These are phyloP conservation scores for Boletus reticulatus DNA, from an alignment of 768 basidiomycete species.

Conservation along the genomic window DNA sequence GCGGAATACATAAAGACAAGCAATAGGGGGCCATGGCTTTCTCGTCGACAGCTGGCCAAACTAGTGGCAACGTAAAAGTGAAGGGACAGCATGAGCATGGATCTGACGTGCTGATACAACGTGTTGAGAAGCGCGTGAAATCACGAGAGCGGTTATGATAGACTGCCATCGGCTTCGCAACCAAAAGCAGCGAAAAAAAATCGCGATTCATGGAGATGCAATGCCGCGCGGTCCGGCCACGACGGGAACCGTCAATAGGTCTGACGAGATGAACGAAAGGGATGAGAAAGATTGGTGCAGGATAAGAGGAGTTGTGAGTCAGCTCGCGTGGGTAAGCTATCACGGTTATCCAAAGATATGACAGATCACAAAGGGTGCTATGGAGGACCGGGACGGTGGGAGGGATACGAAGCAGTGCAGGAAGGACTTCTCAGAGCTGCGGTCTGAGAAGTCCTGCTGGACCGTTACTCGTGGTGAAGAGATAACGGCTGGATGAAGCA, in stretches of 20 bases:
- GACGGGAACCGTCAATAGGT: constrained; percentile 15
- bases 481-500: constrained; percentile 23
- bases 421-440: constrained; percentile 21
- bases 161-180: constrained; percentile 30
- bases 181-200: constrained; percentile 20
- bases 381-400: constrained; percentile 16
- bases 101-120: constrained; percentile 36
- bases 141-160: constrained; percentile 32
- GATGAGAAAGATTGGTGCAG: constrained; percentile 3
- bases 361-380: constrained; percentile 18
- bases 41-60: constrained; percentile 20
- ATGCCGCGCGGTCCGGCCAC: constrained; percentile 13
- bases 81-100: constrained; percentile 29
- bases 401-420: constrained; percentile 25
- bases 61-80: constrained; percentile 32
- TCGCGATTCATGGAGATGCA: constrained; percentile 19
- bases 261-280: constrained; percentile 2
- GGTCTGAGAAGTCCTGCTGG: constrained; percentile 24
- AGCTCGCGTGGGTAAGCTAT: constrained; percentile 20
- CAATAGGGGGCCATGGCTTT: constrained; percentile 31
- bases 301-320: constrained; percentile 13
- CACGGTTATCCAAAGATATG: constrained; percentile 21
- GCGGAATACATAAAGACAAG: constrained; percentile 37
- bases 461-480: constrained; percentile 20
- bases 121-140: constrained; percentile 36